phyloP scores from a whole-genome alignment of 805 yeast species.

The Vanderwaltozyma verrucispora region DNA sequence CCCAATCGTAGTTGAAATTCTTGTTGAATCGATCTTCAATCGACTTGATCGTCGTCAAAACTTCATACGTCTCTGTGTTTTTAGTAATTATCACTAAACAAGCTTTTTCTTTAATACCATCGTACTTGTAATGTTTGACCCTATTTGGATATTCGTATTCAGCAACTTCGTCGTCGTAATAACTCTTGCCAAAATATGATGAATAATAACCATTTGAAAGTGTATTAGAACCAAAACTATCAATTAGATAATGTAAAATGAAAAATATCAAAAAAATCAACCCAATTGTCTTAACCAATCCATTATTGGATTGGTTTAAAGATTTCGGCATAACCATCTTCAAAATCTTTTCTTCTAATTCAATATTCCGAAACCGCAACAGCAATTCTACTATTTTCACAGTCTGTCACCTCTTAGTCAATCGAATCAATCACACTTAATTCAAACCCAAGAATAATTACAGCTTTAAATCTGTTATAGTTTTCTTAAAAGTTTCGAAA shows the following conservation, averaged over 20 bases:
- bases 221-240: background rate
- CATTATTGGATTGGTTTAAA: too few relatives aligned
- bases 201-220: background rate
- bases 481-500: too few relatives aligned
- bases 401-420: too few relatives aligned
- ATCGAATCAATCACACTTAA: too few relatives aligned
- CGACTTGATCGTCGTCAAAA: constrained; percentile 36
- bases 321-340: too few relatives aligned
- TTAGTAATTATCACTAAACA: background rate
- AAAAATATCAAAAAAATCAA: too few relatives aligned
- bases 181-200: constrained; percentile 1
- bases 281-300: too few relatives aligned
- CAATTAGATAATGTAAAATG: background rate
- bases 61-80: constrained; percentile 1
- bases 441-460: too few relatives aligned
- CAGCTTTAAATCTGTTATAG: too few relatives aligned
- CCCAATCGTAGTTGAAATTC: constrained; percentile 70
- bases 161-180: constrained; percentile 1
- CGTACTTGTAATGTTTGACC: constrained; percentile 1
- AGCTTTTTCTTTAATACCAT: constrained; percentile 2
- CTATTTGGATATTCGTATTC: constrained; percentile 1
- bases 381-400: too few relatives aligned
- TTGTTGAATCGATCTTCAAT: constrained; percentile 56
- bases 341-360: too few relatives aligned
- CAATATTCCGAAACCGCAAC: too few relatives aligned